Conservation (phyloP, 2,329 filamentous ascomycete species). For the Cercospora nicotianae region DNA sequence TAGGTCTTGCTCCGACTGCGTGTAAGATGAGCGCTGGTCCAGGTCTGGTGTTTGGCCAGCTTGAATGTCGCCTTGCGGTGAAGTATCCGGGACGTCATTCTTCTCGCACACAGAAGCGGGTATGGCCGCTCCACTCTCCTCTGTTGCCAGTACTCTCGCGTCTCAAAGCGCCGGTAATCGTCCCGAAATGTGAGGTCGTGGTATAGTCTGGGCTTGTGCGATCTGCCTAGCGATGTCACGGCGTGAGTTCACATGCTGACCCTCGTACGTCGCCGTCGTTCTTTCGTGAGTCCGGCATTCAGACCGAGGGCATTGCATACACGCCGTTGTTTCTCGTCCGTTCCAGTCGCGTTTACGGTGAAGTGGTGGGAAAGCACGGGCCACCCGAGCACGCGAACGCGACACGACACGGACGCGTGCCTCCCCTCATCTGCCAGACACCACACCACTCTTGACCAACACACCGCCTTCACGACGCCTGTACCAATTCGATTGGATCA, state of each 20-base stretch:
- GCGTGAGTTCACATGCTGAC: background rate
- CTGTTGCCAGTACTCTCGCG: background rate
- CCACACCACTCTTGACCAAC: too few relatives aligned
- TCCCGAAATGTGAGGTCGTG: background rate
- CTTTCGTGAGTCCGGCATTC: background rate
- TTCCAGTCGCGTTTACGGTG: background rate
- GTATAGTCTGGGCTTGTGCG: background rate
- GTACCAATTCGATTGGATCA: constrained; percentile 25
- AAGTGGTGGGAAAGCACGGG: background rate
- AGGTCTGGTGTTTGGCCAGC: too few relatives aligned
- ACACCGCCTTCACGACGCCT: background rate
- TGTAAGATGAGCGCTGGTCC: too few relatives aligned
- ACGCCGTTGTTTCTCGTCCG: background rate
- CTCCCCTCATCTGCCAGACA: background rate
- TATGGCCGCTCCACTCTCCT: too few relatives aligned
- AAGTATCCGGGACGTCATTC: too few relatives aligned
- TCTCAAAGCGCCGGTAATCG: background rate
- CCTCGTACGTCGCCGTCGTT: background rate
- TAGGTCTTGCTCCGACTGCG: too few relatives aligned
- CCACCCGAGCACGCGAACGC: background rate
- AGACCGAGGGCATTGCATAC: background rate
- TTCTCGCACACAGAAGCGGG: too few relatives aligned
- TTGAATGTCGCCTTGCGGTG: too few relatives aligned
- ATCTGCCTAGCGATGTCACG: background rate
- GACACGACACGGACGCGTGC: constrained; percentile 8